Conservation (phyloP, 75 land plant genomes). For the Cryptomeria japonica region DNA sequence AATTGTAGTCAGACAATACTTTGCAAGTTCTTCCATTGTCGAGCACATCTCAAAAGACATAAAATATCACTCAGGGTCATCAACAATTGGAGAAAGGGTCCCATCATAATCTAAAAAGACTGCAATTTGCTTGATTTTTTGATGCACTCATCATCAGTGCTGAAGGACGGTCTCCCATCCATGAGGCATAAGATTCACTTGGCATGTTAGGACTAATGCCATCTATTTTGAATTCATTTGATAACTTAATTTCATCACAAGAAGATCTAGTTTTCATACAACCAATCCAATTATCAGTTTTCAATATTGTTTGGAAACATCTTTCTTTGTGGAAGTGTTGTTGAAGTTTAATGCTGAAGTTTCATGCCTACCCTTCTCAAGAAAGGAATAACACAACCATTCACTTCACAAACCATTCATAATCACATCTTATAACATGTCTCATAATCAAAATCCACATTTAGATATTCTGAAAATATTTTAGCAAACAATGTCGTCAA, state of each 20-base stretch:
- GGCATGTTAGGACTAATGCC: neutral
- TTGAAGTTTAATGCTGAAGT: too few species aligned
- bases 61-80: constrained; percentile 65
- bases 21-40: constrained; percentile 48
- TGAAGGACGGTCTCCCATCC: constrained; percentile 46
- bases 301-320: neutral
- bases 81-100: constrained; percentile 74
- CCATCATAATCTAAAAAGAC: constrained; percentile 73
- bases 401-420: too few species aligned
- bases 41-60: constrained; percentile 70
- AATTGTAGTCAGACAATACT: constrained; percentile 61
- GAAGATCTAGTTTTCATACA: constrained; percentile 46
- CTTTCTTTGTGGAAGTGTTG: neutral
- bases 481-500: too few species aligned
- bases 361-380: too few species aligned
- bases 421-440: too few species aligned
- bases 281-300: constrained; percentile 25
- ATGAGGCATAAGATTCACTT: constrained; percentile 10
- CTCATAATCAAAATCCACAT: too few species aligned
- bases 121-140: constrained; percentile 40
- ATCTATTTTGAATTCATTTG: neutral
- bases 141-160: constrained; percentile 41
- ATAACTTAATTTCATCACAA: constrained; percentile 7
- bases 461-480: too few species aligned
- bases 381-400: too few species aligned